These are phyloP conservation scores for Clonostachys solani DNA, from an alignment of 2,329 filamentous ascomycete genomes.

Conservation along the genomic window DNA sequence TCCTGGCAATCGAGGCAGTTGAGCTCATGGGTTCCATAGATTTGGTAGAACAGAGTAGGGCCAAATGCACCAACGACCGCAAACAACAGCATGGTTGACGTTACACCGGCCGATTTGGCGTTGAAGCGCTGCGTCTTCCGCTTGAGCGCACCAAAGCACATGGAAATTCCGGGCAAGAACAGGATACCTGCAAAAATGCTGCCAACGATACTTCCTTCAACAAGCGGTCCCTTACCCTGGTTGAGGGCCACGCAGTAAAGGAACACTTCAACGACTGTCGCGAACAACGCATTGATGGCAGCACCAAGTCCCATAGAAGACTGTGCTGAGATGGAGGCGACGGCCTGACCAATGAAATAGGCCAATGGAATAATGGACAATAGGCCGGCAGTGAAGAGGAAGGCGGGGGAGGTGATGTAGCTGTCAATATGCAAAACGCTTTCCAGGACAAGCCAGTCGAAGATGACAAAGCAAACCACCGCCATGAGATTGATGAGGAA, in stretches of 20 bases:
- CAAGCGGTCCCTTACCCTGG: slow-evolving; percentile 87
- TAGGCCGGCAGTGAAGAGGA: slow-evolving; percentile 80
- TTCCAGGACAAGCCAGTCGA: slow-evolving; percentile 82
- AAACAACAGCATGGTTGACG: slow-evolving; percentile 96
- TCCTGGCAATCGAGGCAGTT: slow-evolving; percentile 70
- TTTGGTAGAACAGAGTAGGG: slow-evolving; percentile 96
- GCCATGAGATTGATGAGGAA: slow-evolving; percentile 97
- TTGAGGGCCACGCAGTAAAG: slow-evolving; percentile 92
- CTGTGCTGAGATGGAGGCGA: slow-evolving; percentile 96
- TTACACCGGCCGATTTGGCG: slow-evolving; percentile 90
- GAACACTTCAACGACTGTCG: slow-evolving; percentile 94
- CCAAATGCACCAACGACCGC: slow-evolving; percentile 94
- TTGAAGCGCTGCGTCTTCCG: slow-evolving; percentile 99
- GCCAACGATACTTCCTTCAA: slow-evolving; percentile 95
- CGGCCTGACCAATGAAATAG: slow-evolving; percentile 98
- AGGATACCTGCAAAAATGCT: slow-evolving; percentile 97
- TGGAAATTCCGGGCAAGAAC: slow-evolving; percentile 89
- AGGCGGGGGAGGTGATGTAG: slow-evolving; percentile 75
- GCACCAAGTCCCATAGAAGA: slow-evolving; percentile 98
- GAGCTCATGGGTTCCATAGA: slow-evolving; percentile 95
- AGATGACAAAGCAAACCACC: slow-evolving; percentile 89
- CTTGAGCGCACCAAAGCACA: slow-evolving; percentile 98
- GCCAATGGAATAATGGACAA: slow-evolving; percentile 93
- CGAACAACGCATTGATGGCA: slow-evolving; percentile 97
- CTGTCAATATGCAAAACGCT: slow-evolving; percentile 64